phyloP scores from a whole-genome alignment of 2,329 filamentous ascomycete species.

The Fusarium sp. region DNA sequence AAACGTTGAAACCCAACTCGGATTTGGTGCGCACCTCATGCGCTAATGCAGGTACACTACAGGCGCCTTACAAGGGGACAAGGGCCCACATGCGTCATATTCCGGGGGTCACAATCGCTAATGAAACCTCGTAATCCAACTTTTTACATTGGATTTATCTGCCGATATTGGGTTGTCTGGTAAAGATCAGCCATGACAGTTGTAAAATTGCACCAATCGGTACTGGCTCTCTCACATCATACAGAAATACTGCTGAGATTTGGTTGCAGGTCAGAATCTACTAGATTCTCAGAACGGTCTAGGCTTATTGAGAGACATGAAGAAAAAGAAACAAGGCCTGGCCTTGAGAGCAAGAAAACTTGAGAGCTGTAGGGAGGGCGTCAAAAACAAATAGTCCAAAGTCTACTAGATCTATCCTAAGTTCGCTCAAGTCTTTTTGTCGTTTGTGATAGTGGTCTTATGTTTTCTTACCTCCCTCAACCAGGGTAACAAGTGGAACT shows the following conservation, averaged over 20 bases:
- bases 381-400: not conserved
- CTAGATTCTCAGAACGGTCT: not conserved
- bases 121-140: conserved; percentile 17
- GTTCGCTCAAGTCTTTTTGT: not conserved
- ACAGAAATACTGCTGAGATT: not conserved
- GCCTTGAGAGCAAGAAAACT: not conserved
- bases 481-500: not conserved
- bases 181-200: not conserved
- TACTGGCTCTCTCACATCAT: not conserved
- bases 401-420: not conserved
- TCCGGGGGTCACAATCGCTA: conserved; percentile 21
- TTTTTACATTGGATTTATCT: not conserved
- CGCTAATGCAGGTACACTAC: conserved; percentile 30
- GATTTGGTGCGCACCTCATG: not conserved
- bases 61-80: not conserved
- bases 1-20: not conserved
- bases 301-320: conserved; percentile 5
- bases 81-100: conserved; percentile 24
- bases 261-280: not conserved
- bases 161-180: not conserved
- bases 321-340: conserved; percentile 6
- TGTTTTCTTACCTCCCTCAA: not conserved
- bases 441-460: not conserved
- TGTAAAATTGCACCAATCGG: not conserved
- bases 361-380: not conserved